Percentiles rank a stretch among this genome's conserved stretches.
These are phyloP conservation scores for Lecanicillium sp. DNA, from an alignment of 2,329 filamentous ascomycete species.

Conservation along the genomic window DNA sequence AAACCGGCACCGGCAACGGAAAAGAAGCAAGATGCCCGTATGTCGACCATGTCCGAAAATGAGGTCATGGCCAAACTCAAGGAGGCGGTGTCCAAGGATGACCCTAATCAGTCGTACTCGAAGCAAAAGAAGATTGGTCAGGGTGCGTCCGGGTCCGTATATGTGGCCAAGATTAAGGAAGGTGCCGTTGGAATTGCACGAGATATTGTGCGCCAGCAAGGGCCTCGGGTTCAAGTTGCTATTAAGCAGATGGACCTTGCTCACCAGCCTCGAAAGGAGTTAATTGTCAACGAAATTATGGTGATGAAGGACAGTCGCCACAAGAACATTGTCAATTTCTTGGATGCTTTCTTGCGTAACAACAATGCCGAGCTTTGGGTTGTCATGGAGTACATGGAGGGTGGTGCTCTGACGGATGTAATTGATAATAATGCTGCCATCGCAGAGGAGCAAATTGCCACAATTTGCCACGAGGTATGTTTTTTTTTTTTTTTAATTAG, in stretches of 20 bases:
- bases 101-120: conserved; percentile 89
- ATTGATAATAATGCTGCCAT: conserved; percentile 97
- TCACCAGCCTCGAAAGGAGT: conserved; percentile 91
- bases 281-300: conserved; percentile 99
- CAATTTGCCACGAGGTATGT: conserved; percentile 88
- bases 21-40: conserved; percentile 85
- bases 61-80: conserved; percentile 96
- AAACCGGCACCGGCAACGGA: conserved; percentile 67
- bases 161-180: conserved; percentile 92
- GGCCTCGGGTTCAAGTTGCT: conserved; percentile 78
- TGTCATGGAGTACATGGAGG: conserved; percentile 99
- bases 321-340: conserved; percentile 97
- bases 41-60: conserved; percentile 96
- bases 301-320: conserved; percentile 99
- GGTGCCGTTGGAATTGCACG: conserved; percentile 77
- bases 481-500: too few species aligned
- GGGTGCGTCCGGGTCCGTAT: conserved; percentile 94
- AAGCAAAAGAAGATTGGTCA: conserved; percentile 99
- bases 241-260: conserved; percentile 99
- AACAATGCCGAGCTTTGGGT: conserved; percentile 97
- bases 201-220: conserved; percentile 70
- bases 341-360: conserved; percentile 93
- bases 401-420: conserved; percentile 91
- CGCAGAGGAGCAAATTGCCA: conserved; percentile 93
- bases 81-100: conserved; percentile 91